Conservation (phyloP, 2,329 filamentous ascomycete genomes). For the Lasiodiplodia gonubiensis region DNA sequence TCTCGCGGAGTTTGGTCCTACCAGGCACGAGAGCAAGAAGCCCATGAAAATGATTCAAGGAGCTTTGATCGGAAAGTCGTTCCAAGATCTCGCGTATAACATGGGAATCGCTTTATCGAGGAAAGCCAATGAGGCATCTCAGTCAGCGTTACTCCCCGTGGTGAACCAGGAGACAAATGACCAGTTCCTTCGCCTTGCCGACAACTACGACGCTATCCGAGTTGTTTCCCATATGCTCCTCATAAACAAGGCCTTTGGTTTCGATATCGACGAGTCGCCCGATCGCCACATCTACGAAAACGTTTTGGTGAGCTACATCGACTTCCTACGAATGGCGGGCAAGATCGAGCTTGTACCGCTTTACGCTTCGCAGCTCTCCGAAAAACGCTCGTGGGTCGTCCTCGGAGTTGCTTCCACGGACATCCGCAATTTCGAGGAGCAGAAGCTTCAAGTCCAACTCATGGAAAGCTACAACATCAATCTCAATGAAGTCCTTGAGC, state of each 20-base stretch:
- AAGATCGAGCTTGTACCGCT: slow-evolving; percentile 82
- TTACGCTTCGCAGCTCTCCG: slow-evolving; percentile 80
- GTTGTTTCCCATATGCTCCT: slow-evolving; percentile 63
- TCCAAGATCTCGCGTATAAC: slow-evolving; percentile 51
- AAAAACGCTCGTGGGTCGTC: slow-evolving; percentile 68
- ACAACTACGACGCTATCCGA: slow-evolving; percentile 52
- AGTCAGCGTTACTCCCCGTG: slow-evolving; percentile 4
- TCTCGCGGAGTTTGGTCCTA: slow-evolving; percentile 63
- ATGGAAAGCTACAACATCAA: slow-evolving; percentile 79
- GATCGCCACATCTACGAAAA: slow-evolving; percentile 67
- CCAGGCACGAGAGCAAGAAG: slow-evolving; percentile 63
- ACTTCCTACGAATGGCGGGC: slow-evolving; percentile 73
- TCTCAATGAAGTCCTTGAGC: slow-evolving; percentile 71
- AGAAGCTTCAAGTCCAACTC: slow-evolving; percentile 71
- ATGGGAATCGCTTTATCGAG: slow-evolving; percentile 52
- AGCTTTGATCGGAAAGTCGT: slow-evolving; percentile 70
- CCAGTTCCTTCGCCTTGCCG: slow-evolving; percentile 42
- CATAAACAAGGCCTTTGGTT: slow-evolving; percentile 66
- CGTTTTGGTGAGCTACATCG: slow-evolving; percentile 81
- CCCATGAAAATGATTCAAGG: slow-evolving; percentile 79
- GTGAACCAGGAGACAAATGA: slow-evolving; percentile 34
- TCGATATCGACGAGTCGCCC: slow-evolving; percentile 48
- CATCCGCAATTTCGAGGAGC: slow-evolving; percentile 68
- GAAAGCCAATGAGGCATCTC: slow-evolving; percentile 38
- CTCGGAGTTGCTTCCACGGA: slow-evolving; percentile 79